Base-by-base conservation (phyloP, 768 basidiomycete genomes). In the Mycena vitilis region DNA sequence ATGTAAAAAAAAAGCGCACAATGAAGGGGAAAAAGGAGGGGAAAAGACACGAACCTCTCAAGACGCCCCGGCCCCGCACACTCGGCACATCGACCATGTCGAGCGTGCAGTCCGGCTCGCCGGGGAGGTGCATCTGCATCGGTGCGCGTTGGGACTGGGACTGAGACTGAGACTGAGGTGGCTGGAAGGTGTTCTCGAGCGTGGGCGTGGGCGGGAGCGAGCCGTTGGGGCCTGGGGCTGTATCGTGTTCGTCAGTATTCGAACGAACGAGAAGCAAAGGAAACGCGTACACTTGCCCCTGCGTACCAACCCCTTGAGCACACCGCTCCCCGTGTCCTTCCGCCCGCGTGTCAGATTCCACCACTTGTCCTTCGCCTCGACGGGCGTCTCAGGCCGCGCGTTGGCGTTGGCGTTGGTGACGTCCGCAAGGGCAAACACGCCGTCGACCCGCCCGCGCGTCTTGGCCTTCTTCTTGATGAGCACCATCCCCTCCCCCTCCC, bases 321-420 rank as follows among this genome's bases (percentile, higher is more conserved):
- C 69, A 77, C 78, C 70, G 84, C n/a, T 70, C 81, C 77, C 71
- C 84, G 87, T 88, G 63, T 92, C 92, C 75, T 89, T 93, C 72
- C 90, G 79, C 12, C 91, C 91, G 16, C 91, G 81, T 8, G 91
- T 89, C 66, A 95, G 89, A 69, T 86, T 94, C 94, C 93, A 95
- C 92, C 93, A 95, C 77, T 89, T 91, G 74, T 85, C 84, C 73
- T 83, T 87, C 68, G 84, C 86, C 62, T 81, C 82, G 2, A 25
- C 53, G 63, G 66, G 70, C 75, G 65, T 75, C 77, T 73, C 71
- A 74, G 69, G 71, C 74, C 72, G 58, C 69, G 70, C 76, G 85
- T 91, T 93, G 85, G 90, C 91, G 42, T 93, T 88, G 76, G 94
- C 83, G 85, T 92, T 93, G 85, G 90, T 91, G 44, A 94, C 88